Percentiles rank a stretch among this genome's conserved stretches.
Evolutionary conservation across 768 basidiomycete species (phyloP).

Genomic region (Pleurotus giganteus): DNA sequence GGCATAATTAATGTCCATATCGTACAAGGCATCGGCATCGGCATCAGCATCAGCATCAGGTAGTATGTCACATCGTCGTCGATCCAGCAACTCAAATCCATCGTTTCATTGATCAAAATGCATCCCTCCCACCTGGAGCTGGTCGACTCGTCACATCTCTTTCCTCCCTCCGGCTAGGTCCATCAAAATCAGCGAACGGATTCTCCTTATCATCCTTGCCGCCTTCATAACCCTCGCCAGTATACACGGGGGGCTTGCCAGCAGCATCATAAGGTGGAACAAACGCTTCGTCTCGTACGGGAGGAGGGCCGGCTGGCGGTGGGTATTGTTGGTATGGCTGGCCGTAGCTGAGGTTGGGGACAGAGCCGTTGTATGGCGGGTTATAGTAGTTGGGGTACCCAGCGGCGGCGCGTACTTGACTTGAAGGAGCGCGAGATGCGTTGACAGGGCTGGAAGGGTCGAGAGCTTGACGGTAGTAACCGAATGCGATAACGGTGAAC

Average conservation of each 20-base stretch:
- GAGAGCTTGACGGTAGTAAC: conserved; percentile 72
- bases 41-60: too few relatives aligned
- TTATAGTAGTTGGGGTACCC: conserved; percentile 54
- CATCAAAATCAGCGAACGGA: conserved; percentile 56
- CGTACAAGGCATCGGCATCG: too few relatives aligned
- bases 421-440: conserved; percentile 43
- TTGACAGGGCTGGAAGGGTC: conserved; percentile 64
- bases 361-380: conserved; percentile 52
- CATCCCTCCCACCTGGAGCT: conserved; percentile 30
- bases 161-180: conserved; percentile 26
- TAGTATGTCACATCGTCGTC: too few relatives aligned
- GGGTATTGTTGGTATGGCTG: conserved; percentile 33
- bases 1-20: too few relatives aligned
- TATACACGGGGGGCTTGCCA: conserved; percentile 50
- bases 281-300: conserved; percentile 31
- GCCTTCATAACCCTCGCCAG: conserved; percentile 21
- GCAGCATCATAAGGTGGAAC: conserved; percentile 30
- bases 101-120: conserved; percentile 16
- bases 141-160: conserved; percentile 43
- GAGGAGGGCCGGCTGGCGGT: conserved; percentile 52
- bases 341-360: conserved; percentile 28
- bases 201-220: conserved; percentile 41
- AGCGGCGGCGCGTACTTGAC: conserved; percentile 31
- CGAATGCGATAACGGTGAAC: conserved; percentile 65
- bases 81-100: too few relatives aligned